Evolutionary conservation across 1,284 basidiomycete genomes (phyloP), one percentile per base, ranked within the genome.

Genomic region (Earliella scabrosa): DNA sequence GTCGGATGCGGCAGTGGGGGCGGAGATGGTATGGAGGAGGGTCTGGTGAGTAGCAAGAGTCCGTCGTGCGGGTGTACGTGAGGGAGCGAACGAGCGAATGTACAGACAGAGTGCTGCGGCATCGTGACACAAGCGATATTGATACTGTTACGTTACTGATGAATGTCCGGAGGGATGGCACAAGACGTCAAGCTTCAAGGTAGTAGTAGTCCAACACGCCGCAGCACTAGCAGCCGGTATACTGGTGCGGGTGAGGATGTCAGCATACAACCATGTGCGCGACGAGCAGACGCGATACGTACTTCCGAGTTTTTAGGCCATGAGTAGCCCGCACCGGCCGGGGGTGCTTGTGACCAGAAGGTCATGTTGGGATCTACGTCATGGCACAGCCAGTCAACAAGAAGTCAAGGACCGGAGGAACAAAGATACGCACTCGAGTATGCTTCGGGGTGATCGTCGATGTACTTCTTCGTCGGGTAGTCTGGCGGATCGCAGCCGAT

Each of bases 401-500:
- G 23, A 26, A 16, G 20, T 11, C 5, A 13, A 14, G n/a, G 27
- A 7, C 20, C 7, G 26, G 20, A n/a, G 38, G 4, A 20, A 16
- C n/a, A 11, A 29, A 29, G n/a, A 45, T 9, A 69, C 74, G 60
- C 49, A 78, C 74, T 72, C 60, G 49, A 64, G 48, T 71, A 71
- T 18, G 70, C 68, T 7, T 65, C 65, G 41, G 49, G 34, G 36
- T 71, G 68, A 20, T 54, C 50, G 27, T 71, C 66, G 65, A 83
- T 82, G 63, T 83, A 83, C 13, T 73, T 66, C 50, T 70, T 71
- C 0, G 86, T 88, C 0, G 85, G 86, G 59, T 74, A 76, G 51
- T 80, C 76, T 4, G 68, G 55, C 3, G 85, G 85, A 61, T 82
- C 79, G 67, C 85, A 88, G 4, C 83, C 83, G 23, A 86, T 69